Evolutionary conservation across 2,329 filamentous ascomycete genomes (phyloP).

Genomic region (Fusarium zealandicum): DNA sequence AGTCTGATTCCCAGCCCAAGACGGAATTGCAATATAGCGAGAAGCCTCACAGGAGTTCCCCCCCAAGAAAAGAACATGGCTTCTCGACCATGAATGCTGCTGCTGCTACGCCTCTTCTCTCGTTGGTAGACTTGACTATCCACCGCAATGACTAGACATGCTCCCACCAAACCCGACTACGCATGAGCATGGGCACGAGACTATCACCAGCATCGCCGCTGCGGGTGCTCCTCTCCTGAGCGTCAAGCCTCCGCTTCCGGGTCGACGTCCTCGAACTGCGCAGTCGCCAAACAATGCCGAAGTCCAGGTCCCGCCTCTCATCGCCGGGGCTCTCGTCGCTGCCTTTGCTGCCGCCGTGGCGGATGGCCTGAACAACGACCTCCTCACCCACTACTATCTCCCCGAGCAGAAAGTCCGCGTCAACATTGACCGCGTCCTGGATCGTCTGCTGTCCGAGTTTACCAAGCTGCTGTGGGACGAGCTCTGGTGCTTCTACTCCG

Average conservation of each 20-base stretch:
- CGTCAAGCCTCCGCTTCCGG: conserved; percentile 47
- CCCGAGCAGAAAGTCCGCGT: conserved; percentile 43
- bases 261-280: conserved; percentile 40
- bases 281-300: conserved; percentile 43
- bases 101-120: no score
- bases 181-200: conserved; percentile 29
- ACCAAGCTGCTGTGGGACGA: conserved; percentile 48
- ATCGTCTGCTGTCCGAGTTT: conserved; percentile 46
- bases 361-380: conserved; percentile 46
- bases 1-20: no score
- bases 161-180: conserved; percentile 35
- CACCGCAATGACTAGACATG: conserved; percentile 40
- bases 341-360: conserved; percentile 48
- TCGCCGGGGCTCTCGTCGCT: conserved; percentile 46
- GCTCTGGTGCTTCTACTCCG: conserved; percentile 46
- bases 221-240: conserved; percentile 25
- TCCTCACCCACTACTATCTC: conserved; percentile 50
- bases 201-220: conserved; percentile 6
- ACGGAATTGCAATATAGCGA: not conserved
- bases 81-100: conserved; percentile 5
- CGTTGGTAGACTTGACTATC: not conserved
- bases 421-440: conserved; percentile 48
- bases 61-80: no score
- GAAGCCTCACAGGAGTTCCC: no score
- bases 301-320: conserved; percentile 47